These are phyloP conservation scores for Funneliformis mosseae DNA, from an alignment of 192 early-diverging fungal genomes.

Conservation along the genomic window DNA sequence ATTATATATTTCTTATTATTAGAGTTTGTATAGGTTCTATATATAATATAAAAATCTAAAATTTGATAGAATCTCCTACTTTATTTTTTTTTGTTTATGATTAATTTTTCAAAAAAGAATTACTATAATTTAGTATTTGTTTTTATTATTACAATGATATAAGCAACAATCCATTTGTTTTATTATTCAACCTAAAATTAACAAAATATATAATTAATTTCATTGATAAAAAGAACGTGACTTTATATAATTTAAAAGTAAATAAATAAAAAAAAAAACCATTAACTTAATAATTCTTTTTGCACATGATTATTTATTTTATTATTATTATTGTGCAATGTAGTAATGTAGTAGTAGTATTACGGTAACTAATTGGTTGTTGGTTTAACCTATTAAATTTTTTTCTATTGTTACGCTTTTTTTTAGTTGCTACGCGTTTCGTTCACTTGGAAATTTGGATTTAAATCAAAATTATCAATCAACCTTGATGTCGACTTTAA, in stretches of 20 bases:
- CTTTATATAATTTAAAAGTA: background rate
- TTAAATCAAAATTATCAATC: no score
- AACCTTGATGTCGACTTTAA: no score
- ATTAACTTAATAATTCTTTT: background rate
- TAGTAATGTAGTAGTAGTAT: no score
- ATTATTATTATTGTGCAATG: no score
- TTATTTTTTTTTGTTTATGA: background rate
- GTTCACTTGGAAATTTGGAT: no score
- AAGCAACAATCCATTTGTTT: background rate
- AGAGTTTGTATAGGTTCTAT: background rate
- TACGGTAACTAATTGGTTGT: no score
- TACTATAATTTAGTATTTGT: background rate
- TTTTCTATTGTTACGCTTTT: no score
- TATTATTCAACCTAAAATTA: background rate
- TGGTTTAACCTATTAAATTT: no score
- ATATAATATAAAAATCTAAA: slow-evolving; percentile 1
- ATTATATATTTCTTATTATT: background rate
- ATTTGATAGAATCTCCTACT: background rate
- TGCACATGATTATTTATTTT: background rate
- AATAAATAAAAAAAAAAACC: background rate
- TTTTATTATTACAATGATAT: background rate
- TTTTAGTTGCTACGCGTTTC: no score
- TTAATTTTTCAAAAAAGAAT: background rate
- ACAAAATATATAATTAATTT: background rate
- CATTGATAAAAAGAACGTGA: slow-evolving; percentile 1